These are phyloP conservation scores for Silene conica DNA, from an alignment of 148 eudicot species.

Conservation along the genomic window DNA sequence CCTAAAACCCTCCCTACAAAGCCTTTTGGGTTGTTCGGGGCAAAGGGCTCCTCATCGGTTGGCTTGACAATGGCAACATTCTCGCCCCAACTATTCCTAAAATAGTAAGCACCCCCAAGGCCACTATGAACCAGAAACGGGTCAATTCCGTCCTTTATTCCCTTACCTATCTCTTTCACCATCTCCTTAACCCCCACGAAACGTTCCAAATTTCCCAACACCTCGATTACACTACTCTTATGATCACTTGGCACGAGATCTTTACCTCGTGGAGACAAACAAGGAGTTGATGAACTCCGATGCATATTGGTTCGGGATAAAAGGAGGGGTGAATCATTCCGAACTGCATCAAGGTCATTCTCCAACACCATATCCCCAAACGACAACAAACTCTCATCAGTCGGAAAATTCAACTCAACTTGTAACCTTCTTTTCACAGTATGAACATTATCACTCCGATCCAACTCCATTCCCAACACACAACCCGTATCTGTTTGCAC, in stretches of 20 bases:
- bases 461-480: conserved; percentile 90
- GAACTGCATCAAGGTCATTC: conserved; percentile 79
- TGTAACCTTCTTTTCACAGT: conserved; percentile 87
- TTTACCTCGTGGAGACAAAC: conserved; percentile 74
- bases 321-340: conserved; percentile 81
- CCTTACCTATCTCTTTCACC: conserved; percentile 69
- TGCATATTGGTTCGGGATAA: conserved; percentile 64
- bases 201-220: conserved; percentile 48
- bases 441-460: conserved; percentile 84
- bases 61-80: conserved; percentile 96
- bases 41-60: conserved; percentile 98
- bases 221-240: conserved; percentile 67
- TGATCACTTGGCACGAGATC: conserved; percentile 69
- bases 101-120: conserved; percentile 95
- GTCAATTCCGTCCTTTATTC: conserved; percentile 69
- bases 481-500: conserved; percentile 90
- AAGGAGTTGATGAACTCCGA: conserved; percentile 94
- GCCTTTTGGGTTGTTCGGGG: conserved; percentile 97
- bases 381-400: conserved; percentile 80
- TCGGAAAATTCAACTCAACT: conserved; percentile 69
- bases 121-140: conserved; percentile 77
- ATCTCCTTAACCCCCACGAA: conserved; percentile 46
- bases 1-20: conserved; percentile 95
- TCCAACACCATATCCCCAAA: conserved; percentile 88
- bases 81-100: conserved; percentile 71